Conservation (phyloP, 441 rosid species). For the Mallotus japonicus region DNA sequence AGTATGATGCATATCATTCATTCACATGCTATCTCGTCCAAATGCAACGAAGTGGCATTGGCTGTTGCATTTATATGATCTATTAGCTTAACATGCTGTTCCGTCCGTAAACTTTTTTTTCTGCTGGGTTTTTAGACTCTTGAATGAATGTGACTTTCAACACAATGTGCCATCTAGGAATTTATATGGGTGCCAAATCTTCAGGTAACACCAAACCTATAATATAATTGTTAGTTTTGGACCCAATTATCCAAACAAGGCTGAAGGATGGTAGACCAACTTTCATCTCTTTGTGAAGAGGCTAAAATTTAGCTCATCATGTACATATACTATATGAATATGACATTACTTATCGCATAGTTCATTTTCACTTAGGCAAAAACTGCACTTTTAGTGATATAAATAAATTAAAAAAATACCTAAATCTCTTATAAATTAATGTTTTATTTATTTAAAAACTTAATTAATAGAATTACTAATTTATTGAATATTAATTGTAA, state of each 20-base stretch:
- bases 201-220: constrained; percentile 5
- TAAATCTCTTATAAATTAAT: no score
- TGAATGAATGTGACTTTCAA: not conserved
- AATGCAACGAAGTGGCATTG: not conserved
- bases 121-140: not conserved
- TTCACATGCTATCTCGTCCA: not conserved
- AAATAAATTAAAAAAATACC: no score
- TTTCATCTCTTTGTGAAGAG: not conserved
- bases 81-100: not conserved
- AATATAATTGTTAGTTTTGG: not conserved
- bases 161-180: not conserved
- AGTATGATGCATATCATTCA: not conserved
- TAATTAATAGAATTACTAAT: no score
- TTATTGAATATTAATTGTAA: no score
- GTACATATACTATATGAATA: not conserved
- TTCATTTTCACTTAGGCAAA: not conserved
- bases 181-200: not conserved
- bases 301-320: no score
- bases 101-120: not conserved
- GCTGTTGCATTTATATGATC: not conserved
- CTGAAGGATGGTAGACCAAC: not conserved
- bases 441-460: no score
- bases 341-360: not conserved
- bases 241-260: not conserved
- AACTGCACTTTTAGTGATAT: no score